Evolutionary conservation across 371 early-diverging fungal genomes (phyloP).

Genomic region (Rhizomucor pusillus): DNA sequence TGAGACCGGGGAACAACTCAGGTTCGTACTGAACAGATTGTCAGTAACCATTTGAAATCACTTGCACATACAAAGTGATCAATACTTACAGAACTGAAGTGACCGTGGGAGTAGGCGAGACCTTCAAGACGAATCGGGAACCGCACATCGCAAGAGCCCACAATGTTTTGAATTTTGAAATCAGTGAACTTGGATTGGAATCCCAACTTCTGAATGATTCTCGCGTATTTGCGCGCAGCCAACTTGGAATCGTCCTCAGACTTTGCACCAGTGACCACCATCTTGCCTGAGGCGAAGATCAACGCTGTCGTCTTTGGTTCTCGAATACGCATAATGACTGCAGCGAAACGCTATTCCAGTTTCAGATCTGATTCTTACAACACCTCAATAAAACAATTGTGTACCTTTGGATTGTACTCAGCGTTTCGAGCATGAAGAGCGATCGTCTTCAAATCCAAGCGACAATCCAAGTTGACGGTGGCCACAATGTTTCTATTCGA

Average conservation of each 20-base stretch:
- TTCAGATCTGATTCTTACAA: slow-evolving; percentile 12
- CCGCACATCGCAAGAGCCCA: slow-evolving; percentile 99
- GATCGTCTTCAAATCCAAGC: slow-evolving; percentile 99
- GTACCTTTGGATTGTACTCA: slow-evolving; percentile 99
- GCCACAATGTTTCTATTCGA: slow-evolving; percentile 96
- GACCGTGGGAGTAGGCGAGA: slow-evolving; percentile 96
- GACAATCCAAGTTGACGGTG: slow-evolving; percentile 99
- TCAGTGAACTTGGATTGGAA: slow-evolving; percentile 99
- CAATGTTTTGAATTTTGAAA: slow-evolving; percentile 99
- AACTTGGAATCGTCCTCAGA: slow-evolving; percentile 96
- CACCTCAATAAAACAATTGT: slow-evolving; percentile 7
- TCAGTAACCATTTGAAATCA: too few species aligned
- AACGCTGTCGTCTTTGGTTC: slow-evolving; percentile 99
- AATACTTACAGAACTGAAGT: slow-evolving; percentile 92
- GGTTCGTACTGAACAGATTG: slow-evolving; percentile 90
- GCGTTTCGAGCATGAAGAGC: slow-evolving; percentile 99
- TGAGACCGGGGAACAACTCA: slow-evolving; percentile 99
- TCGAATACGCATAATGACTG: slow-evolving; percentile 99
- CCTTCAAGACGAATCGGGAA: slow-evolving; percentile 99
- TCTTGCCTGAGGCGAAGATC: slow-evolving; percentile 99
- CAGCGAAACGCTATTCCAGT: slow-evolving; percentile 95
- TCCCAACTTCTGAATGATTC: slow-evolving; percentile 99
- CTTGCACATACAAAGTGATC: background rate
- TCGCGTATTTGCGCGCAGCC: slow-evolving; percentile 99
- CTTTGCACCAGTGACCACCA: slow-evolving; percentile 99